These are phyloP conservation scores for Clarireedia sp. DNA, from an alignment of 2,329 filamentous ascomycete genomes.

Conservation along the genomic window DNA sequence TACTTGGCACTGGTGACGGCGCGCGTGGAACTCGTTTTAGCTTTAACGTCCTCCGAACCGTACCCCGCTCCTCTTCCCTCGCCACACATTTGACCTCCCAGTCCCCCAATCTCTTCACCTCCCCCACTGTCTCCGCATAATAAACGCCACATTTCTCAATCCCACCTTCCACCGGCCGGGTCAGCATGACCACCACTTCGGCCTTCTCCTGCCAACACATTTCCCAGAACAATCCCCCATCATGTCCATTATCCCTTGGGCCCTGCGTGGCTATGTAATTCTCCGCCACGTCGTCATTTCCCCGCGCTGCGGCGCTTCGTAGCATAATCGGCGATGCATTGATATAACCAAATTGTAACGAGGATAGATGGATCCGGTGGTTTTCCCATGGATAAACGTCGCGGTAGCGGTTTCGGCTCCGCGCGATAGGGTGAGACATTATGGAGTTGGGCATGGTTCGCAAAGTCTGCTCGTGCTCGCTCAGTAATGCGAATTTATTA, in stretches of 20 bases:
- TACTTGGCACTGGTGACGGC: background rate
- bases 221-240: slow-evolving; percentile 8
- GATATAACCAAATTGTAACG: slow-evolving; percentile 66
- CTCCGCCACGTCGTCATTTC: slow-evolving; percentile 25
- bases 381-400: slow-evolving; percentile 85
- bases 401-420: slow-evolving; percentile 66
- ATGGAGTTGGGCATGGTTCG: slow-evolving; percentile 3
- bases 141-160: slow-evolving; percentile 17
- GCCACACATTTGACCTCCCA: slow-evolving; percentile 12
- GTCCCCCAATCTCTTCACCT: slow-evolving; percentile 6
- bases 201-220: slow-evolving; percentile 11
- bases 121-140: slow-evolving; percentile 8
- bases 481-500: slow-evolving; percentile 9
- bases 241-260: slow-evolving; percentile 7
- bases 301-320: slow-evolving; percentile 3
- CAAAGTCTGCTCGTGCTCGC: slow-evolving; percentile 7
- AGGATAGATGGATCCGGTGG: slow-evolving; percentile 73
- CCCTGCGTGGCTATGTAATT: slow-evolving; percentile 16
- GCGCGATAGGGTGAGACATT: slow-evolving; percentile 2
- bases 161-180: slow-evolving; percentile 10
- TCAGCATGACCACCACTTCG: slow-evolving; percentile 16
- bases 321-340: slow-evolving; percentile 60
- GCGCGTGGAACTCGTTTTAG: background rate
- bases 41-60: slow-evolving; percentile 11
- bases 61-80: slow-evolving; percentile 2